Evolutionary conservation across 768 basidiomycete genomes (phyloP).

Genomic region (Podaxis sp.): DNA sequence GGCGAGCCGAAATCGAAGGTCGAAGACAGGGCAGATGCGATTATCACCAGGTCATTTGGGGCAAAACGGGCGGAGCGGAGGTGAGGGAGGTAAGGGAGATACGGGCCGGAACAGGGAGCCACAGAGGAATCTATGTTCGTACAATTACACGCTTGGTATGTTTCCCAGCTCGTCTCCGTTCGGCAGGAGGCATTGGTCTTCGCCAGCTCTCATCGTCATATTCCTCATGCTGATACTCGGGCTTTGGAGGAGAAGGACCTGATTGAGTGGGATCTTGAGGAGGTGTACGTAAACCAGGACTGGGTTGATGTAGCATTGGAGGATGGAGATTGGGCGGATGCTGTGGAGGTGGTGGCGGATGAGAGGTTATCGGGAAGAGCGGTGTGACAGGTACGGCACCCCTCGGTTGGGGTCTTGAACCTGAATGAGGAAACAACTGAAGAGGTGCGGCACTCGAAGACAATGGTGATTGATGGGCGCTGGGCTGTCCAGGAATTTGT

Average conservation of each 20-base stretch:
- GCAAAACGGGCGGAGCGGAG: not conserved
- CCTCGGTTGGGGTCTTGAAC: slow-evolving; percentile 28
- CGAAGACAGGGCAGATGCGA: not conserved
- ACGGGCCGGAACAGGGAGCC: slow-evolving; percentile 4
- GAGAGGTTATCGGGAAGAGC: slow-evolving; percentile 29
- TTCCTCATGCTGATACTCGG: slow-evolving; percentile 41
- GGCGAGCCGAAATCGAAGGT: not conserved
- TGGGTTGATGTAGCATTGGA: slow-evolving; percentile 27
- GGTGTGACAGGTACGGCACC: slow-evolving; percentile 29
- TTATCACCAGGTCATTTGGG: not conserved
- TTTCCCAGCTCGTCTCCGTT: slow-evolving; percentile 75
- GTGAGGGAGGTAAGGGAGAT: not conserved
- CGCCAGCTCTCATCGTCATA: slow-evolving; percentile 73
- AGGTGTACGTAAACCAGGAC: slow-evolving; percentile 39
- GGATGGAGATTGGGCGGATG: slow-evolving; percentile 32
- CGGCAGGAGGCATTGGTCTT: slow-evolving; percentile 66
- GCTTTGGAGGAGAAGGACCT: slow-evolving; percentile 27
- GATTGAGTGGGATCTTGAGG: slow-evolving; percentile 38
- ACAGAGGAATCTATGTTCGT: slow-evolving; percentile 27
- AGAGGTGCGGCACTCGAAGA: slow-evolving; percentile 24
- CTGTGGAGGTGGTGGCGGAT: slow-evolving; percentile 20
- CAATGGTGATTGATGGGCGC: slow-evolving; percentile 24
- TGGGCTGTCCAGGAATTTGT: slow-evolving; percentile 15
- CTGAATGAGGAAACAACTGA: slow-evolving; percentile 29
- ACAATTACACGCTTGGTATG: slow-evolving; percentile 74